Conservation (phyloP, 192 early-diverging fungal genomes). For the Backusella luteola region DNA sequence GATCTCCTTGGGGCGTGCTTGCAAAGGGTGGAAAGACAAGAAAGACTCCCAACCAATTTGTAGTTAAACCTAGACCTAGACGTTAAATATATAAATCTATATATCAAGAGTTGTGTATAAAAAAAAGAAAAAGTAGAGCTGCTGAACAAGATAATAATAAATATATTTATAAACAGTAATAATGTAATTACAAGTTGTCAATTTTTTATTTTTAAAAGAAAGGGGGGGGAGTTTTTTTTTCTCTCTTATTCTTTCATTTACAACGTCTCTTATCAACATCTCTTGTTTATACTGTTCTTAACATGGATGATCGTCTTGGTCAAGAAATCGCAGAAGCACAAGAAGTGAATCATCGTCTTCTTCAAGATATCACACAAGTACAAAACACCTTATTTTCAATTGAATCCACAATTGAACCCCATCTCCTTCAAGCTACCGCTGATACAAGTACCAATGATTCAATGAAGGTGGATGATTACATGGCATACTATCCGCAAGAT, state of each 20-base stretch:
- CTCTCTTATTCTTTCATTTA: too few species aligned
- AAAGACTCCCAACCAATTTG: constrained; percentile 61
- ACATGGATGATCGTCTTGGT: too few species aligned
- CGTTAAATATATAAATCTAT: constrained; percentile 35
- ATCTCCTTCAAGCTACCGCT: neutral
- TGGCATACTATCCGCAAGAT: neutral
- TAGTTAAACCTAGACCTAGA: constrained; percentile 64
- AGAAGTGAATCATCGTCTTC: neutral
- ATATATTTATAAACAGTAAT: constrained; percentile 1
- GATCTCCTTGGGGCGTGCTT: constrained; percentile 88
- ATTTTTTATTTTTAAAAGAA: neutral
- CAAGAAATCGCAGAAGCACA: too few species aligned
- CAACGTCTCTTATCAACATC: neutral
- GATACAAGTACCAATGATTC: neutral
- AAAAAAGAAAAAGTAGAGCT: neutral
- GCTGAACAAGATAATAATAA: neutral
- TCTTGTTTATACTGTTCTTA: too few species aligned
- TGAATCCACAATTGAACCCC: neutral
- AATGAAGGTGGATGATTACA: neutral
- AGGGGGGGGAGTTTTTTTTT: neutral
- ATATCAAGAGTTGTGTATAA: neutral
- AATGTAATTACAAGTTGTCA: neutral
- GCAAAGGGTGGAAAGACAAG: constrained; percentile 93
- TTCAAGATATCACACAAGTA: neutral
- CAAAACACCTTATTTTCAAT: neutral